Evolutionary conservation across 1,139 yeast species (phyloP), one percentile per base, ranked within the genome.

Genomic region (Pneumocystis wakefieldiae): DNA sequence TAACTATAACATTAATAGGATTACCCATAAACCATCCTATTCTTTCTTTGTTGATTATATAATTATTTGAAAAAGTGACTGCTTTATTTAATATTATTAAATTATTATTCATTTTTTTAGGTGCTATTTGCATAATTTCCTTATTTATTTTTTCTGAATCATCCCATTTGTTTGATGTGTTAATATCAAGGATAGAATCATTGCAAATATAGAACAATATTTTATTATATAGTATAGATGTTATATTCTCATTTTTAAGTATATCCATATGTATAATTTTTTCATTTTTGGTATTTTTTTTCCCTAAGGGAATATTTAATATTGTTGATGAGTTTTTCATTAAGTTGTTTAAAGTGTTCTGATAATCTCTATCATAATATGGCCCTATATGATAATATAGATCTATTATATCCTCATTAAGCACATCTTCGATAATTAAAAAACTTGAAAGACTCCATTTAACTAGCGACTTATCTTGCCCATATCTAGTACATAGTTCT

Each of bases 371-470:
- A 5, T 74, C 66, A 66, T 78, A 79, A 6, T 69, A 66, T 7
- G 76, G 75, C 0, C 81, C 81, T 7, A 80, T 66, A 37, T 68
- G 69, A 62, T 73, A 73, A 0, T 79, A 72, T 6, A 76, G 64
- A 0, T 74, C 66, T 0, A 77, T 69, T 76, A 78, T 75, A 53
- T 75, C 78, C 39, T 68, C 67, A 0, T 73, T 68, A 58, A 71
- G 71, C 1, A 70, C 66, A 15, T 67, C 71, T 39, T 71, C 70
- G 42, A 66, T 60, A 12, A 68, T 55, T 62, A 63, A 67, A 19
- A 66, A 42, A 17, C 68, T 62, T 12, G 41, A 48, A 37, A 38
- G 17, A 32, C 37, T 60, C 38, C 65, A 28, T 59, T 28, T 53
- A 28, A 15, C 6, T 19, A 28, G 7, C 29, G 39, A 42, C 29